These are phyloP conservation scores for Trametes cinnabarina DNA, from an alignment of 768 basidiomycete genomes.

Conservation along the genomic window DNA sequence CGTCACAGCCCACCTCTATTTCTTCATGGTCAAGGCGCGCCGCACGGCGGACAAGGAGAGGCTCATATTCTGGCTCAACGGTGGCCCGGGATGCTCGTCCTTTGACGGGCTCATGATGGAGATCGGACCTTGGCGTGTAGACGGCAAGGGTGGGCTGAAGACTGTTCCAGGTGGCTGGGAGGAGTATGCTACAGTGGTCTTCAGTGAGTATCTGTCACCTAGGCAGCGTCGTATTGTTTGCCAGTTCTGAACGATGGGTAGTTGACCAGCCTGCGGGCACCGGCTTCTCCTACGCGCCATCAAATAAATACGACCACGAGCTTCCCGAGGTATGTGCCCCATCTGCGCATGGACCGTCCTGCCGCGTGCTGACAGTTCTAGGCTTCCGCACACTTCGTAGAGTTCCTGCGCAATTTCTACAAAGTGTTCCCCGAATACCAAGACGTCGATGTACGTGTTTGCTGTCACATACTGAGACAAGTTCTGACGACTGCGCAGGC, in stretches of 20 bases:
- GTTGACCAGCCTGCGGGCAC: constrained; percentile 99
- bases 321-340: constrained; percentile 54
- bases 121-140: constrained; percentile 87
- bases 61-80: constrained; percentile 96
- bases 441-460: constrained; percentile 67
- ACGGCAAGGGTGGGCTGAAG: constrained; percentile 68
- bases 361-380: constrained; percentile 32
- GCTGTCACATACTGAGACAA: not conserved
- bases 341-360: not conserved
- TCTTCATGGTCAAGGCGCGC: constrained; percentile 86
- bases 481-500: constrained; percentile 52
- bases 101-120: constrained; percentile 99
- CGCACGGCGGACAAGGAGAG: constrained; percentile 87
- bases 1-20: constrained; percentile 78
- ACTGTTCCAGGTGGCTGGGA: constrained; percentile 91
- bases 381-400: constrained; percentile 75
- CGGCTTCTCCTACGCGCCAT: constrained; percentile 87
- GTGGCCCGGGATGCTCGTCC: constrained; percentile 95
- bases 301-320: constrained; percentile 81
- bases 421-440: constrained; percentile 85
- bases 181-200: constrained; percentile 93
- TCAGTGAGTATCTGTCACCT: constrained; percentile 54
- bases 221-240: not conserved
- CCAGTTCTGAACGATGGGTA: constrained; percentile 31
- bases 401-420: constrained; percentile 89